Evolutionary conservation across 2,329 filamentous ascomycete species (phyloP).

Genomic region (Gnomoniopsis smithogilvyi): DNA sequence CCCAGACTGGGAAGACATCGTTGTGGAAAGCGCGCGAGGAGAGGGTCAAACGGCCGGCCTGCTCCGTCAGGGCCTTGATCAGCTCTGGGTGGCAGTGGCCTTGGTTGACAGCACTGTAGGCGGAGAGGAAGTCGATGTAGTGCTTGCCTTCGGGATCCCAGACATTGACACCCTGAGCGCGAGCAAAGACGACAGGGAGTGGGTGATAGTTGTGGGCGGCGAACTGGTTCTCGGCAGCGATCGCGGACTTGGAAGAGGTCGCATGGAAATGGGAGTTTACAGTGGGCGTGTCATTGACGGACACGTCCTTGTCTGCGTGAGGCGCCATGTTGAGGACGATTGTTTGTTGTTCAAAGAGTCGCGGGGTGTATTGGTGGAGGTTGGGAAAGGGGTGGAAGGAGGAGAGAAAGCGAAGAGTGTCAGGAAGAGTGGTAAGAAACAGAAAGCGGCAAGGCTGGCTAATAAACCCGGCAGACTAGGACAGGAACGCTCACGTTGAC

Average conservation of each 20-base stretch:
- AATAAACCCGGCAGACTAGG: background rate
- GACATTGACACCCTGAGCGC: conserved; percentile 79
- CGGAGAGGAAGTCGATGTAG: conserved; percentile 97
- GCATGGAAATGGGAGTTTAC: conserved; percentile 61
- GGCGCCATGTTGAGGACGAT: conserved; percentile 49
- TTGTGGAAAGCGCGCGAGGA: conserved; percentile 97
- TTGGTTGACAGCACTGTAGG: conserved; percentile 97
- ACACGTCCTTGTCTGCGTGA: conserved; percentile 47
- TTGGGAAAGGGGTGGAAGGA: background rate
- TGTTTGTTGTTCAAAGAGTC: background rate
- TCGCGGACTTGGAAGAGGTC: conserved; percentile 74
- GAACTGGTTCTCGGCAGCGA: conserved; percentile 74
- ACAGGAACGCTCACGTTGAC: background rate
- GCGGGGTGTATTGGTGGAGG: background rate
- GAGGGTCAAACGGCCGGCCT: conserved; percentile 84
- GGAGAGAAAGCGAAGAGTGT: background rate
- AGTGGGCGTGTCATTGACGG: conserved; percentile 30
- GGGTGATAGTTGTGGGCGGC: conserved; percentile 99
- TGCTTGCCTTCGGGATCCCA: conserved; percentile 97
- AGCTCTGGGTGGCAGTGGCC: conserved; percentile 97
- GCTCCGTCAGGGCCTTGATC: conserved; percentile 83
- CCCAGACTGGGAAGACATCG: conserved; percentile 95
- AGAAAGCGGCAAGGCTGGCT: background rate
- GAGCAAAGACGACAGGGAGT: conserved; percentile 87
- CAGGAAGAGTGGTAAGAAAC: background rate